Evolutionary conservation across 1,284 basidiomycete species (phyloP).

Genomic region (Boletus sp.): DNA sequence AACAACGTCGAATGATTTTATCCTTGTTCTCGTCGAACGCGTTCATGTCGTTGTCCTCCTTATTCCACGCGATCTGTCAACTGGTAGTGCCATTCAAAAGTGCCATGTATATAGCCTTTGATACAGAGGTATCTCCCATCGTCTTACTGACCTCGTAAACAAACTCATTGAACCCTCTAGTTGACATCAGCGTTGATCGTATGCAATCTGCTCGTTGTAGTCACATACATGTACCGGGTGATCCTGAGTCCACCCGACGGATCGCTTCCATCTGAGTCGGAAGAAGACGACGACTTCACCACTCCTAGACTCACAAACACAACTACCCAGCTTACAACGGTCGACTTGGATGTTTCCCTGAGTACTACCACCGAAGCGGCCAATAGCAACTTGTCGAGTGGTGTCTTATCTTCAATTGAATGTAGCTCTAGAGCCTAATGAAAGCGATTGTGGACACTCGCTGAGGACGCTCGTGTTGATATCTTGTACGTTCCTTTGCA

Average conservation of each 20-base stretch:
- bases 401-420: conserved; percentile 11
- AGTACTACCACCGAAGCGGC: neutral
- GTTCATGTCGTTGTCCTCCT: conserved; percentile 3
- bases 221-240: conserved; percentile 15
- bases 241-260: neutral
- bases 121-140: conserved; percentile 6
- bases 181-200: neutral
- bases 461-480: neutral
- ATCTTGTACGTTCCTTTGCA: neutral
- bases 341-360: neutral
- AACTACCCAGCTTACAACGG: neutral
- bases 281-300: conserved; percentile 6
- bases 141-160: neutral
- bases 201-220: conserved; percentile 20
- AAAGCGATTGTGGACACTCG: neutral
- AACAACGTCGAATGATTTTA: conserved; percentile 16
- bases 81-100: neutral
- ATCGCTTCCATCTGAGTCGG: neutral
- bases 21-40: conserved; percentile 12
- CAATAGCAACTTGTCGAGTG: neutral
- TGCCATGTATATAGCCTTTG: neutral
- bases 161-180: neutral
- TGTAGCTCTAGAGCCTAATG: neutral
- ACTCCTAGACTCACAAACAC: neutral
- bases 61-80: conserved; percentile 7